phyloP scores from a whole-genome alignment of 2,329 filamentous ascomycete genomes.

The Xylaria sp. region DNA sequence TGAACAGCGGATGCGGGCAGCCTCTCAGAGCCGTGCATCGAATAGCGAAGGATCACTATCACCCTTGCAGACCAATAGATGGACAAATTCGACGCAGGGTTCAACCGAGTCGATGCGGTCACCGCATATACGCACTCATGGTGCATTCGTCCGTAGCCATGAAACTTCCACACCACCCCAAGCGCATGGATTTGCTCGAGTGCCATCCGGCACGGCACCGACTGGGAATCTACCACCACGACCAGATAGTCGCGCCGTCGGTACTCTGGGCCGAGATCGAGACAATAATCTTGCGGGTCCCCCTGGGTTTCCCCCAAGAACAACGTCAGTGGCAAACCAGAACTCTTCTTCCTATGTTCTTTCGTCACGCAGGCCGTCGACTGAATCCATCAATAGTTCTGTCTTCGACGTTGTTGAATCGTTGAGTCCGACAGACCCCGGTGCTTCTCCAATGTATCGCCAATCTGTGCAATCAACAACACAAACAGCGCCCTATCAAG shows the following conservation, averaged over 20 bases:
- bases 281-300: constrained; percentile 33
- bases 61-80: constrained; percentile 44
- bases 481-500: constrained; percentile 16
- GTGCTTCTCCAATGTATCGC: constrained; percentile 37
- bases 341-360: constrained; percentile 36
- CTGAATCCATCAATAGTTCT: constrained; percentile 52
- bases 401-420: constrained; percentile 49
- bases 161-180: constrained; percentile 34
- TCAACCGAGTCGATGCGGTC: constrained; percentile 38
- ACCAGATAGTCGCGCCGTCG: constrained; percentile 39
- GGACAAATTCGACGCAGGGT: constrained; percentile 48
- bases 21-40: constrained; percentile 42
- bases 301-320: constrained; percentile 42
- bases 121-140: constrained; percentile 35
- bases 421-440: constrained; percentile 39
- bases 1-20: constrained; percentile 42
- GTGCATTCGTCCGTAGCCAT: constrained; percentile 37
- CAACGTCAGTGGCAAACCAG: constrained; percentile 41
- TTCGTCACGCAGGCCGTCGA: constrained; percentile 47
- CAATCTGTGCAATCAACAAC: constrained; percentile 34
- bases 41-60: constrained; percentile 45
- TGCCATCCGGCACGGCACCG: constrained; percentile 38
- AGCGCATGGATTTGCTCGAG: constrained; percentile 32
- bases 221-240: constrained; percentile 37
- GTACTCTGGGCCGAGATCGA: constrained; percentile 30